phyloP scores from a whole-genome alignment of 169 alveolate species.

The Miamiensis avidus region DNA sequence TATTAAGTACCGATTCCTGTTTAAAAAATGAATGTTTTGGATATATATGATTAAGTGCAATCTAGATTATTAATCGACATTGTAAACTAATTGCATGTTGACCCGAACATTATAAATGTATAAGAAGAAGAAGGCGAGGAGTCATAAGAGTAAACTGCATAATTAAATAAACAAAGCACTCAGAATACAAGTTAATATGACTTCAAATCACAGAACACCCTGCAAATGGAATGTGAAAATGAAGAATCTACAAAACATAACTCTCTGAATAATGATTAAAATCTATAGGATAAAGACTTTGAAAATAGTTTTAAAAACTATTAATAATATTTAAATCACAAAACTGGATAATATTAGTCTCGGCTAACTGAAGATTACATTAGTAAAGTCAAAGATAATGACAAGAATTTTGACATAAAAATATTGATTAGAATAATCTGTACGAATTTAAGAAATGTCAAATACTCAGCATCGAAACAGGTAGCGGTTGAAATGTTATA shows the following conservation, averaged over 20 bases:
- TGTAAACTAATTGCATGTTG: neutral
- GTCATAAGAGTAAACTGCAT: neutral
- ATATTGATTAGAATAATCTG: neutral
- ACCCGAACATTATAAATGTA: neutral
- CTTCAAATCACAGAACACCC: too few relatives aligned
- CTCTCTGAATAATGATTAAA: neutral
- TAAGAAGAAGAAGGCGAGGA: neutral
- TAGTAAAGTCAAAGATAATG: too few relatives aligned
- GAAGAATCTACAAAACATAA: too few relatives aligned
- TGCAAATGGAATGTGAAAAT: too few relatives aligned
- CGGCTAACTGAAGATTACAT: neutral
- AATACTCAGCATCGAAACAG: neutral
- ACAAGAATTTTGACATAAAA: neutral
- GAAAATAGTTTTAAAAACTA: neutral
- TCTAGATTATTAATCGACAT: neutral
- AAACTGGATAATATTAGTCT: neutral
- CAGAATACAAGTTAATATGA: too few relatives aligned
- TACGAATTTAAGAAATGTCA: slow-evolving; percentile 11
- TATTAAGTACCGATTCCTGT: neutral
- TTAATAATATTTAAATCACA: too few relatives aligned
- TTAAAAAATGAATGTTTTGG: neutral
- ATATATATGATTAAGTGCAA: neutral
- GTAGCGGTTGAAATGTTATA: neutral
- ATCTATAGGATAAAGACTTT: neutral
- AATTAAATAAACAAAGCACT: neutral